These are phyloP conservation scores for Phytopythium litorale DNA, from an alignment of 352 stramenopile genomes.

Conservation along the genomic window DNA sequence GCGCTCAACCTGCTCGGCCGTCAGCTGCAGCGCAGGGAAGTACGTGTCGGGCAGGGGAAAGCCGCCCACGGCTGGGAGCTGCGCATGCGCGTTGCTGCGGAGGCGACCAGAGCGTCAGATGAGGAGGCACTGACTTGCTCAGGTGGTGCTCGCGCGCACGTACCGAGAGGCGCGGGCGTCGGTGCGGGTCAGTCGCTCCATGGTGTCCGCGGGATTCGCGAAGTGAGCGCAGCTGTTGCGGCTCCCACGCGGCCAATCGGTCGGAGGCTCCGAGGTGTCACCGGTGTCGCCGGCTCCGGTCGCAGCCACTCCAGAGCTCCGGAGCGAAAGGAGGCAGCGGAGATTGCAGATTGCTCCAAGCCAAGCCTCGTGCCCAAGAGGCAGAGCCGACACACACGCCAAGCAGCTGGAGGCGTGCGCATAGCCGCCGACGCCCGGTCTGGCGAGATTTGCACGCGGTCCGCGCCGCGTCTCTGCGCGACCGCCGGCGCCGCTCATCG, in stretches of 20 bases:
- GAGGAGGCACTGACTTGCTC: not conserved
- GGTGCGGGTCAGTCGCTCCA: not conserved
- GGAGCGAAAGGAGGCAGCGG: no score
- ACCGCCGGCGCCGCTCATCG: not conserved
- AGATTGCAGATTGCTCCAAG: not conserved
- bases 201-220: not conserved
- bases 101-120: slow-evolving; percentile 5
- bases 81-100: slow-evolving; percentile 12
- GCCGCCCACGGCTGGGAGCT: slow-evolving; percentile 5
- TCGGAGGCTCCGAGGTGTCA: no score
- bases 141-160: not conserved
- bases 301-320: no score
- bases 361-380: not conserved
- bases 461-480: not conserved
- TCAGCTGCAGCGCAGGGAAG: slow-evolving; percentile 36
- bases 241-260: no score
- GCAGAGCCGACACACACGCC: not conserved
- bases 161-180: slow-evolving; percentile 1
- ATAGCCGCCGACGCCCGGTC: not conserved
- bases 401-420: not conserved
- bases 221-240: not conserved
- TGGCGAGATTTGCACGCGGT: not conserved
- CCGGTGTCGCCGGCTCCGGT: no score
- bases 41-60: slow-evolving; percentile 35
- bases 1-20: slow-evolving; percentile 17